These are phyloP conservation scores for Vachellia pachyceras DNA, from an alignment of 306 rosid species.

Conservation along the genomic window DNA sequence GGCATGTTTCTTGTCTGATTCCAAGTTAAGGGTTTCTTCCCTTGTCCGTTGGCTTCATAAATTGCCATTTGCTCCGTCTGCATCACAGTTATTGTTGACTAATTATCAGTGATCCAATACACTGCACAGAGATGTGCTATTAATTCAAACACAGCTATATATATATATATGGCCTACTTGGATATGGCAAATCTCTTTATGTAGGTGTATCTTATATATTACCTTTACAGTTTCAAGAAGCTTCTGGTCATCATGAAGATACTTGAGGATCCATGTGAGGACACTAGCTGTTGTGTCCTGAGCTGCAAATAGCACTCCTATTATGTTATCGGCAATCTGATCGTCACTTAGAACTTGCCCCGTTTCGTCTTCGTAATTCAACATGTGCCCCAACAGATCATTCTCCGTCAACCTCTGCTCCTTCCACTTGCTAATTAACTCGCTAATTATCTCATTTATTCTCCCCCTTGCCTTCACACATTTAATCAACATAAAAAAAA, in stretches of 20 bases:
- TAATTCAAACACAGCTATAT: background rate
- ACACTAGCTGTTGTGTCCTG: slow-evolving; percentile 95
- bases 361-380: slow-evolving; percentile 62
- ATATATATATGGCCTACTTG: slow-evolving; percentile 24
- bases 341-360: slow-evolving; percentile 55
- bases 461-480: slow-evolving; percentile 69
- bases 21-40: slow-evolving; percentile 73
- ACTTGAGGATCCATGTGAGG: slow-evolving; percentile 90
- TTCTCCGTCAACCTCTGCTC: slow-evolving; percentile 57
- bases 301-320: slow-evolving; percentile 93
- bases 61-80: slow-evolving; percentile 79
- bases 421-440: slow-evolving; percentile 68
- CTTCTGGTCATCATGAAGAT: slow-evolving; percentile 78
- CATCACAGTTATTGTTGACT: slow-evolving; percentile 25
- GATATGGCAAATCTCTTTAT: slow-evolving; percentile 32
- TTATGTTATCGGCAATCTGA: slow-evolving; percentile 88
- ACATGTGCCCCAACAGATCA: slow-evolving; percentile 68
- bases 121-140: background rate
- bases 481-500: background rate
- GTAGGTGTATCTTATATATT: background rate
- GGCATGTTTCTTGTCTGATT: slow-evolving; percentile 77
- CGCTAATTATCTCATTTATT: slow-evolving; percentile 66
- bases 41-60: slow-evolving; percentile 61
- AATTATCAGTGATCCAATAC: background rate
- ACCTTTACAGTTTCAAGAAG: slow-evolving; percentile 78